A percentile compares a stretch with the other conserved stretches of the same genome.
Conservation (phyloP, 768 basidiomycete genomes). For the Mycena kentingensis region DNA sequence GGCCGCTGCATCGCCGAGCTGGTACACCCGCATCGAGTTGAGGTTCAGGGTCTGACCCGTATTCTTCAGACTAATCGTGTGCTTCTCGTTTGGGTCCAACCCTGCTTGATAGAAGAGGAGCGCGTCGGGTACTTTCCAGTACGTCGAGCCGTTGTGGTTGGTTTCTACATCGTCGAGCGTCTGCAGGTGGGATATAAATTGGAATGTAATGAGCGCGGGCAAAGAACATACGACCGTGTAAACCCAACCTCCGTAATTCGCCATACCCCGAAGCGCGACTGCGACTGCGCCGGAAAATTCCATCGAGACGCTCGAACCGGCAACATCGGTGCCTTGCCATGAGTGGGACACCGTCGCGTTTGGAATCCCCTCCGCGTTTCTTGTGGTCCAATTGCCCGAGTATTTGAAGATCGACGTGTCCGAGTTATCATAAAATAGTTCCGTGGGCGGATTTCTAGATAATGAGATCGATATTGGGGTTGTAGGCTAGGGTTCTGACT, state of each 20-base stretch:
- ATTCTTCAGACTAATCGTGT: constrained; percentile 9
- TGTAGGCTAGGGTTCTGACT: not conserved
- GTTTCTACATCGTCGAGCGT: not conserved
- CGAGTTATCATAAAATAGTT: constrained; percentile 15
- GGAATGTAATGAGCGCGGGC: not conserved
- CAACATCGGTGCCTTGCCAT: not conserved
- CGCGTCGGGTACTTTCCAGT: constrained; percentile 16
- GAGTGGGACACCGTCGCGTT: constrained; percentile 14
- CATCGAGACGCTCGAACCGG: constrained; percentile 3
- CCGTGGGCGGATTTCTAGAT: constrained; percentile 4
- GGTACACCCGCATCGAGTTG: constrained; percentile 10
- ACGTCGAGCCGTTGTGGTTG: constrained; percentile 12
- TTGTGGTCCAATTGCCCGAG: constrained; percentile 5
- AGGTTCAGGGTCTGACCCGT: not conserved
- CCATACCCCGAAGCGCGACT: constrained; percentile 2
- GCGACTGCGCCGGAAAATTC: constrained; percentile 9
- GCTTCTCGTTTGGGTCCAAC: constrained; percentile 11
- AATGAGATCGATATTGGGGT: not conserved
- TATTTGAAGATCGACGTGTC: constrained; percentile 8
- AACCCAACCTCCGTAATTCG: constrained; percentile 16
- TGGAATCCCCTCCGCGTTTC: constrained; percentile 2
- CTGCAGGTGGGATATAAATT: not conserved
- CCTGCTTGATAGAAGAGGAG: constrained; percentile 16
- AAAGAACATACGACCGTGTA: constrained; percentile 5
- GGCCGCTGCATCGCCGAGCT: not conserved